Percentiles rank a stretch among this genome's conserved stretches.
Evolutionary conservation across 805 yeast species (phyloP).

Genomic region (Candida broadrunensis): DNA sequence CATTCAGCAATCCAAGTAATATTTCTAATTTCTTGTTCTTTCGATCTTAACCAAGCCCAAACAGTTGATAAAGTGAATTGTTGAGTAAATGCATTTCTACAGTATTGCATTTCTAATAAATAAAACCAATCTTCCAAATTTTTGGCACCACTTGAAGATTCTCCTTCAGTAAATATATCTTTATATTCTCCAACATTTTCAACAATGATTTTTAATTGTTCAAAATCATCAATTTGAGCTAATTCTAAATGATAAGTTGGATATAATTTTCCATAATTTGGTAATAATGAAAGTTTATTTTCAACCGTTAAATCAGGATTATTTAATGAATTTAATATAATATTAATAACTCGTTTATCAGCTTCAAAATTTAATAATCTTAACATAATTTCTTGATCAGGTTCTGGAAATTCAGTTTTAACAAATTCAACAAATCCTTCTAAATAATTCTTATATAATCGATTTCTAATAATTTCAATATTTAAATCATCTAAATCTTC

Average conservation of each 20-base stretch:
- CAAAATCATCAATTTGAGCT: slow-evolving; percentile 79
- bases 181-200: slow-evolving; percentile 65
- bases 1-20: slow-evolving; percentile 99
- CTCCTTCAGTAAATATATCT: slow-evolving; percentile 45
- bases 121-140: slow-evolving; percentile 93
- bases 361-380: slow-evolving; percentile 85
- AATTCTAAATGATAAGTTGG: slow-evolving; percentile 66
- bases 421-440: slow-evolving; percentile 80
- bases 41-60: slow-evolving; percentile 96
- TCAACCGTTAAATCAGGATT: slow-evolving; percentile 70
- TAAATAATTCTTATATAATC: slow-evolving; percentile 86
- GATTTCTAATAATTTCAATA: slow-evolving; percentile 91
- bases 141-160: slow-evolving; percentile 42
- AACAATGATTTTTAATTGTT: slow-evolving; percentile 67
- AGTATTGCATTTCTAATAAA: slow-evolving; percentile 84
- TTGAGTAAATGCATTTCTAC: slow-evolving; percentile 92
- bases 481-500: slow-evolving; percentile 93
- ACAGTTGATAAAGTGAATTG: slow-evolving; percentile 87
- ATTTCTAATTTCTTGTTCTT: slow-evolving; percentile 95
- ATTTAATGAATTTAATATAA: slow-evolving; percentile 84
- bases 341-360: slow-evolving; percentile 91
- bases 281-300: slow-evolving; percentile 70
- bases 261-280: slow-evolving; percentile 76
- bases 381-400: slow-evolving; percentile 80
- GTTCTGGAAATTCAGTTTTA: slow-evolving; percentile 56